Evolutionary conservation across 768 basidiomycete species (phyloP).

Genomic region (Xerocomus brunneocitrinus): DNA sequence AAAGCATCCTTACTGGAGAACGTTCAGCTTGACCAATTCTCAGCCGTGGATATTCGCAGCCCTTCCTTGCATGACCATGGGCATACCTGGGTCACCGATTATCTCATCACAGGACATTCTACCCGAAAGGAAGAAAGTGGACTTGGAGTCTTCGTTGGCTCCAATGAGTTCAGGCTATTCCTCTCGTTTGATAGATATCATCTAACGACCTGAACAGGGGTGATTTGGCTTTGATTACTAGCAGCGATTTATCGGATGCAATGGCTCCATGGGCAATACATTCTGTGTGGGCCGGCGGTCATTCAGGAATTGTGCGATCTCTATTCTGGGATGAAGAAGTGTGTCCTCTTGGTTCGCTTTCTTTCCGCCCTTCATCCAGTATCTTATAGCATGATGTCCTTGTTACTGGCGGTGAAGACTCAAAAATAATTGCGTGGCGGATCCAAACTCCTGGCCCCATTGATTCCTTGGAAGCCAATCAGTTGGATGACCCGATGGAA

Average conservation of each 20-base stretch:
- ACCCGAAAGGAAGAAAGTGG: constrained; percentile 15
- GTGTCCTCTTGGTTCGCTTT: background rate
- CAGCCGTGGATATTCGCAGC: constrained; percentile 57
- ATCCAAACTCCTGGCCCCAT: constrained; percentile 6
- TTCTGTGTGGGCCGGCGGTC: constrained; percentile 51
- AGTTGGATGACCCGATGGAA: constrained; percentile 13
- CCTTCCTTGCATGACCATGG: constrained; percentile 56
- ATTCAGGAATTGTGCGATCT: constrained; percentile 54
- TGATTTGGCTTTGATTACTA: constrained; percentile 53
- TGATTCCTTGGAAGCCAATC: background rate
- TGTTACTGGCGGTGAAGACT: constrained; percentile 50
- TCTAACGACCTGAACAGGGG: constrained; percentile 38
- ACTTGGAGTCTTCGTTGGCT: constrained; percentile 61
- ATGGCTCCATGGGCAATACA: constrained; percentile 46
- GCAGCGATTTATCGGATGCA: constrained; percentile 34
- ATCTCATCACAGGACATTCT: constrained; percentile 54
- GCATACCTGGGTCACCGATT: constrained; percentile 75
- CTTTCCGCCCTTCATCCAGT: background rate
- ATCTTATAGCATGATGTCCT: constrained; percentile 36
- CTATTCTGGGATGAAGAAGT: constrained; percentile 55
- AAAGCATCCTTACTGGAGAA: background rate
- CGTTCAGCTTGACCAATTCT: constrained; percentile 53
- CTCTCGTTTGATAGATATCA: background rate
- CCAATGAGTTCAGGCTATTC: constrained; percentile 55
- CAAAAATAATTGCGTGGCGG: constrained; percentile 42